A percentile compares a stretch with the other conserved stretches of the same genome.
Conservation (phyloP, 805 yeast species). For the Dipodascus albidus region DNA sequence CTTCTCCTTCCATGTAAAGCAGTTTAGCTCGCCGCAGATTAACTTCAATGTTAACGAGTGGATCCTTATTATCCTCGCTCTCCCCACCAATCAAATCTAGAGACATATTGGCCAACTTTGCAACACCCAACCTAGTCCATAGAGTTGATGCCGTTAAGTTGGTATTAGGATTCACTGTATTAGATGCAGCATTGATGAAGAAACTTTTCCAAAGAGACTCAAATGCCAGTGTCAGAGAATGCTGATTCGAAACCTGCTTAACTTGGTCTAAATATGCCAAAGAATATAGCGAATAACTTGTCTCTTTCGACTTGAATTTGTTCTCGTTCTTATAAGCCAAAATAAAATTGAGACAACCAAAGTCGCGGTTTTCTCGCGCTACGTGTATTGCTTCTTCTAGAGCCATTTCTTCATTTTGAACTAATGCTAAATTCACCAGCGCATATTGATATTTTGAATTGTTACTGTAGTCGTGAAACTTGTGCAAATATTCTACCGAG, state of each 20-base stretch:
- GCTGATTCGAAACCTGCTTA: background rate
- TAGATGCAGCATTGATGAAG: background rate
- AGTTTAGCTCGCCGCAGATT: background rate
- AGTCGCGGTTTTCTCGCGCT: conserved; percentile 77
- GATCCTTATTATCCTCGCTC: background rate
- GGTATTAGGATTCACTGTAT: background rate
- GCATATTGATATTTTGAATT: conserved; percentile 69
- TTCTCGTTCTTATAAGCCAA: conserved; percentile 42
- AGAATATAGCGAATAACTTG: background rate
- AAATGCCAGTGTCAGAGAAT: background rate
- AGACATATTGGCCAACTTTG: background rate
- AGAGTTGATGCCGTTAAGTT: background rate
- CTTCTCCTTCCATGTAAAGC: background rate
- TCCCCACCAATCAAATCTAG: background rate
- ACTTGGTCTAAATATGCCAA: background rate
- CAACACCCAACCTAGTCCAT: background rate
- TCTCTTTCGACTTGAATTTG: conserved; percentile 1
- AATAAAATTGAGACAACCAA: conserved; percentile 56
- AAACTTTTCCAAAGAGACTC: background rate
- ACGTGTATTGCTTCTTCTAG: conserved; percentile 77
- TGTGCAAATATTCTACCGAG: conserved; percentile 42
- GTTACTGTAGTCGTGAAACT: conserved; percentile 65
- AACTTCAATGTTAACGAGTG: background rate
- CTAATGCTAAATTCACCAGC: conserved; percentile 54
- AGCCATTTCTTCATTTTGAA: conserved; percentile 62